A percentile compares a stretch with the other conserved stretches of the same genome.
Conservation (phyloP, 2,329 filamentous ascomycete species). For the Sclerotinia spermophila region DNA sequence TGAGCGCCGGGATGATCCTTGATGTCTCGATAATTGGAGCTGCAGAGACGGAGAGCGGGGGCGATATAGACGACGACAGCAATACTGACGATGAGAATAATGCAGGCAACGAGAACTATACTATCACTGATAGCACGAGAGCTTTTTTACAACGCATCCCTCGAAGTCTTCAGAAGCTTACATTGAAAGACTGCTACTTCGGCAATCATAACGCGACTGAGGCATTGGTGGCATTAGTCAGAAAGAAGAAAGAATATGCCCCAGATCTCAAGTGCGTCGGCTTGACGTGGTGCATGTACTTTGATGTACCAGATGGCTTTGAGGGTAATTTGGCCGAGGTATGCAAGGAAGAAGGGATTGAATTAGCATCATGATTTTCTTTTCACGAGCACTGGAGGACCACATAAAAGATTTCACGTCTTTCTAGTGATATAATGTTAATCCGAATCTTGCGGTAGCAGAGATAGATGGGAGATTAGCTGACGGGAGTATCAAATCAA, state of each 20-base stretch:
- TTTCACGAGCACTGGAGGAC: too few species aligned
- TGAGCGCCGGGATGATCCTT: not conserved
- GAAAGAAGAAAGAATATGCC: not conserved
- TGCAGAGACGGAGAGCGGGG: too few species aligned
- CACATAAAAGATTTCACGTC: not conserved
- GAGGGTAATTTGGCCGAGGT: not conserved
- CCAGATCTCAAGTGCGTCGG: not conserved
- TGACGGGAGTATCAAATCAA: not conserved
- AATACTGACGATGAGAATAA: too few species aligned
- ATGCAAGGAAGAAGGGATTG: not conserved
- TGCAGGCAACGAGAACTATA: not conserved
- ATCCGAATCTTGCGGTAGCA: not conserved
- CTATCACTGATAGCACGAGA: not conserved
- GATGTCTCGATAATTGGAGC: not conserved
- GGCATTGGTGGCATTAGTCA: not conserved
- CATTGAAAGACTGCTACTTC: not conserved
- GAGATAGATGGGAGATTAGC: not conserved
- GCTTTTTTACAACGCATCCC: constrained; percentile 6
- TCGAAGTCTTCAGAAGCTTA: not conserved
- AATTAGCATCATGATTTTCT: not conserved
- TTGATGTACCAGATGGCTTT: too few species aligned
- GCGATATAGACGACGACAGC: too few species aligned
- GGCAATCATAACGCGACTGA: not conserved
- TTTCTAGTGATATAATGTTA: too few species aligned
- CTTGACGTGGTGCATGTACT: not conserved